Base-by-base conservation (phyloP, 768 basidiomycete genomes). In the Boletus subcaerulescens region DNA sequence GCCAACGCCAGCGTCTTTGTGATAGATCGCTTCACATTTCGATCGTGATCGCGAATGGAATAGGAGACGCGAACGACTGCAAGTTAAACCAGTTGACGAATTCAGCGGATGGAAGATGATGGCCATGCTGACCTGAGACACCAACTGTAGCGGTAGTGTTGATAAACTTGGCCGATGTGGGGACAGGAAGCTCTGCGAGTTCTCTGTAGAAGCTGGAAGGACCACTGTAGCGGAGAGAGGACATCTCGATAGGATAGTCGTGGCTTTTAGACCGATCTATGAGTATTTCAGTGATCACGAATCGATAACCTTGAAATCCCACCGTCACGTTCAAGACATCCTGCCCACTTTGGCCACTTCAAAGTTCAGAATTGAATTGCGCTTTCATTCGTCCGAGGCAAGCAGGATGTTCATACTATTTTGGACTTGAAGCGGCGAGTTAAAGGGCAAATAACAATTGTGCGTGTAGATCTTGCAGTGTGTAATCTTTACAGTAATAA, bases 21-120 rank as follows among this genome's bases (percentile, higher is more conserved):
- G 50, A 81, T 50, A 2, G 71, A 74, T 59, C 76, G 73, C 57
- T 80, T 84, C 31, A 64, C 57, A 50, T 85, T 84, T 41, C 75
- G 72, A 20, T 68, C 62, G 59, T 84, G 81, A 62, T 86, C 83
- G 33, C 75, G 72, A 20, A 77, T 69, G 2, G 77, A 74, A 53
- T 77, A 82, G 0, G 73, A 68, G 20, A 82, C 60, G 26, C 80
- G 76, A 33, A 81, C 62, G 10, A 69, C 80, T 78, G 46, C 5
- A 24, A 45, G 9, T 22, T 29, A 11, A 18, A 33, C 12, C 6
- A 18, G 5, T 31, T 7, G 26, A 18, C 4, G 17, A 9, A 22
- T 8, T 2, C 5, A 18, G 13, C 4, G 35, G 32, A 43, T 5
- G 17, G 7, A 31, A 32, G 18, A 42, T n/a, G 20, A 44, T 13